Conservation (phyloP, 345 rosid species). For the Jatropha curcas region DNA sequence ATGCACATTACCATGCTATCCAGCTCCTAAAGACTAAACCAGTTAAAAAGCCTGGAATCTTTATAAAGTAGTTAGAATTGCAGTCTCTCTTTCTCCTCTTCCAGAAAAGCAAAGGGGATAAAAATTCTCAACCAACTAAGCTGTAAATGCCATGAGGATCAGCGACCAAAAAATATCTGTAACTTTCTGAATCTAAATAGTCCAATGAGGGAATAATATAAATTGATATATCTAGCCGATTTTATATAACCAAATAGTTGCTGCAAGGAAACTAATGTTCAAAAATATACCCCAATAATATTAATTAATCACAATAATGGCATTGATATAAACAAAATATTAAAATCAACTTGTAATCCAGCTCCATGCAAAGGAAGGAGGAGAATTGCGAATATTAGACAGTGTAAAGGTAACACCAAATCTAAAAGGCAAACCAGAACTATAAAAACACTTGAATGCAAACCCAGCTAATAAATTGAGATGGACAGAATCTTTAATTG, state of each 20-base stretch:
- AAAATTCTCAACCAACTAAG: constrained; percentile 27
- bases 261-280: neutral
- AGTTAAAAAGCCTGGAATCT: constrained; percentile 13
- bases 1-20: constrained; percentile 12
- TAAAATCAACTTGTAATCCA: neutral
- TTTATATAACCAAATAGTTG: constrained; percentile 7
- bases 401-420: neutral
- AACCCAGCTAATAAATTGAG: too few species aligned
- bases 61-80: constrained; percentile 9
- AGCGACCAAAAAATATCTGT: constrained; percentile 33
- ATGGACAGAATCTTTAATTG: too few species aligned
- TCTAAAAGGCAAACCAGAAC: neutral
- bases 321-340: neutral
- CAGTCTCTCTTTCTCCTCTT: constrained; percentile 24
- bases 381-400: neutral
- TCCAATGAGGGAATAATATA: constrained; percentile 20
- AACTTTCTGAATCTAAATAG: constrained; percentile 27
- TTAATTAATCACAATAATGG: constrained; percentile 5
- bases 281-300: constrained; percentile 6
- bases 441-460: too few species aligned
- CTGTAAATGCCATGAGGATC: constrained; percentile 18
- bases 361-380: neutral
- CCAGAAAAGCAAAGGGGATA: constrained; percentile 8
- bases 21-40: constrained; percentile 28
- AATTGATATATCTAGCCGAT: constrained; percentile 14